Evolutionary conservation across 2,329 filamentous ascomycete genomes (phyloP).

Genomic region (Zymoseptoria crescenta): DNA sequence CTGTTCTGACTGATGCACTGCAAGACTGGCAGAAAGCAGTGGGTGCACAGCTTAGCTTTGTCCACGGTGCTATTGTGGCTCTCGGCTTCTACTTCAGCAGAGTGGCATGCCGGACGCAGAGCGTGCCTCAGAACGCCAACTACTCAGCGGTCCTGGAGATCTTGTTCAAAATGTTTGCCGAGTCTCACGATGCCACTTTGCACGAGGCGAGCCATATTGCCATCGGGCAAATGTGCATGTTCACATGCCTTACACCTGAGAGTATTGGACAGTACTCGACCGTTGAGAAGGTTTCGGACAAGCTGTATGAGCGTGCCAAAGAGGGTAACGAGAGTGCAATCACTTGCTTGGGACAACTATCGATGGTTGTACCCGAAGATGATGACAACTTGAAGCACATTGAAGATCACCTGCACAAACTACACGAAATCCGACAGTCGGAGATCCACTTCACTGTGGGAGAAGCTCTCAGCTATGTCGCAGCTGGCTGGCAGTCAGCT

Average conservation of each 20-base stretch:
- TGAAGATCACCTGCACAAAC: slow-evolving; percentile 59
- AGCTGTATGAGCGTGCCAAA: slow-evolving; percentile 62
- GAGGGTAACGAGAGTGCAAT: slow-evolving; percentile 78
- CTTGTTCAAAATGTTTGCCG: slow-evolving; percentile 46
- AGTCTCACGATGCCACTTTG: slow-evolving; percentile 48
- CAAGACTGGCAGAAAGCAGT: slow-evolving; percentile 51
- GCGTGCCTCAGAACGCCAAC: background rate
- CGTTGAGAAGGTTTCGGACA: slow-evolving; percentile 45
- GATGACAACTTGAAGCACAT: slow-evolving; percentile 46
- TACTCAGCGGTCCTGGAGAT: slow-evolving; percentile 36
- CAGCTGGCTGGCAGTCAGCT: slow-evolving; percentile 76
- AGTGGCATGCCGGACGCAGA: slow-evolving; percentile 41
- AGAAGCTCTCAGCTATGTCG: slow-evolving; percentile 72
- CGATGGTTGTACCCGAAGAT: slow-evolving; percentile 51
- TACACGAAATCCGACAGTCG: slow-evolving; percentile 77
- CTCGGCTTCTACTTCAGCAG: slow-evolving; percentile 53
- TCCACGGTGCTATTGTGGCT: slow-evolving; percentile 54
- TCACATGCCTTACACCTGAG: slow-evolving; percentile 45
- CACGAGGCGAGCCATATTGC: slow-evolving; percentile 51
- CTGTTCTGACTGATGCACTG: slow-evolving; percentile 30
- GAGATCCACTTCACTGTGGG: slow-evolving; percentile 89
- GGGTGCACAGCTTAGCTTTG: slow-evolving; percentile 51
- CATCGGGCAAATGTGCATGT: slow-evolving; percentile 55
- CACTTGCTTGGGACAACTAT: slow-evolving; percentile 67
- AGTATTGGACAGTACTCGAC: slow-evolving; percentile 21